phyloP scores from a whole-genome alignment of 208 protist species.

The Vickermania spadyakhi region DNA sequence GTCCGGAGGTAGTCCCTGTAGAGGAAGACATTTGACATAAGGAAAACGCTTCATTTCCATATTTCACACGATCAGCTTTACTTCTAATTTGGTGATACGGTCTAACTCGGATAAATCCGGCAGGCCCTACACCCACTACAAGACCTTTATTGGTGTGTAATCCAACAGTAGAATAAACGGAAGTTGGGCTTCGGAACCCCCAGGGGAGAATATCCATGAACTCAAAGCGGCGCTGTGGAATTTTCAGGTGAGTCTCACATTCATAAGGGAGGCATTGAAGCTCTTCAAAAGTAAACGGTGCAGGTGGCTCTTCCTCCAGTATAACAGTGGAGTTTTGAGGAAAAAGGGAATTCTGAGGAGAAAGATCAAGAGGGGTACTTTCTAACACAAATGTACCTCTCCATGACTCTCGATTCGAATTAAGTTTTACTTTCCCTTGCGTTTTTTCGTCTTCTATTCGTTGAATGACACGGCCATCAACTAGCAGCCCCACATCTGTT shows the following conservation, averaged over 20 bases:
- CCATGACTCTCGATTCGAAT: too few species aligned
- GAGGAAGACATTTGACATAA: neutral
- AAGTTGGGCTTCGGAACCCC: slow-evolving; percentile 26
- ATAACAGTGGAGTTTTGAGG: neutral
- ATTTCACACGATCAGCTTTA: neutral
- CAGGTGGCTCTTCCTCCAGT: neutral
- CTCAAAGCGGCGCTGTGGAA: slow-evolving; percentile 39
- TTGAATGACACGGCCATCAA: slow-evolving; percentile 22
- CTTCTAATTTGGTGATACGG: slow-evolving; percentile 18
- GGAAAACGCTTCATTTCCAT: neutral
- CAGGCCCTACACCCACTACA: slow-evolving; percentile 22
- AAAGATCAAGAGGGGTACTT: neutral
- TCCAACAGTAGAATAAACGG: slow-evolving; percentile 40
- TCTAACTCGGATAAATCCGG: slow-evolving; percentile 24
- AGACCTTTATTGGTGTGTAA: slow-evolving; percentile 51
- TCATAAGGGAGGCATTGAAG: slow-evolving; percentile 16
- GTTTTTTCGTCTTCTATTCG: slow-evolving; percentile 14
- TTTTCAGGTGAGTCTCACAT: slow-evolving; percentile 19
- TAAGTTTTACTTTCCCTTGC: neutral
- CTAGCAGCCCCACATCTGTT: slow-evolving; percentile 26
- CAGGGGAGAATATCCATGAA: slow-evolving; percentile 52
- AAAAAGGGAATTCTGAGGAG: neutral
- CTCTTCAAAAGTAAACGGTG: neutral
- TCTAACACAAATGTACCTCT: neutral
- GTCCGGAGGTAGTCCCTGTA: neutral